Percentiles rank a stretch among this genome's conserved stretches.
Conservation (phyloP, 1,284 basidiomycete species). For the Puccinia novopanici region DNA sequence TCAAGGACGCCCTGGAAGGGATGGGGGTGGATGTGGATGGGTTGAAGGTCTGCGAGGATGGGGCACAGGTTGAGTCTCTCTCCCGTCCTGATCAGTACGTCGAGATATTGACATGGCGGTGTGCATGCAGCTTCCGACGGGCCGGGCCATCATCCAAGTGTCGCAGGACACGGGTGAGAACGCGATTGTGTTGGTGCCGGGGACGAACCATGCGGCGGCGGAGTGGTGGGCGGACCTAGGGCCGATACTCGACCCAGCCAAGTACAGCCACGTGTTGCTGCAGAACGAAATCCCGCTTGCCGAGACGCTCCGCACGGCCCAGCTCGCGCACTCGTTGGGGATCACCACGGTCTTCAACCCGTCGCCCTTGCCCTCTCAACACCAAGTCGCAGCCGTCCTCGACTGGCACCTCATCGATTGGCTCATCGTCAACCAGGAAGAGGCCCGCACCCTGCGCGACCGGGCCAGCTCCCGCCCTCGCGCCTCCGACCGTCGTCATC, state of each 20-base stretch:
- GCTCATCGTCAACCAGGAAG: slow-evolving; percentile 46
- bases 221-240: slow-evolving; percentile 22
- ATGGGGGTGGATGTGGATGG: slow-evolving; percentile 28
- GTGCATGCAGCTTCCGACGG: slow-evolving; percentile 20
- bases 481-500: not conserved
- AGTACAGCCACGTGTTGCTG: slow-evolving; percentile 31
- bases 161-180: slow-evolving; percentile 25
- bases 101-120: no score
- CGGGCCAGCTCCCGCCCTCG: not conserved
- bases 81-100: not conserved
- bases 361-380: slow-evolving; percentile 12
- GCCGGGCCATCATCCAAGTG: slow-evolving; percentile 46
- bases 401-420: slow-evolving; percentile 32
- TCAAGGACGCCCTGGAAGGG: slow-evolving; percentile 9
- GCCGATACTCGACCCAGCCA: not conserved
- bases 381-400: slow-evolving; percentile 8
- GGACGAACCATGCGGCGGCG: slow-evolving; percentile 21
- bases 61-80: not conserved
- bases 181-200: slow-evolving; percentile 26
- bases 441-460: slow-evolving; percentile 8
- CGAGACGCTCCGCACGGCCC: slow-evolving; percentile 4
- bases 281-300: slow-evolving; percentile 48
- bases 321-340: slow-evolving; percentile 4
- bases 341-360: slow-evolving; percentile 43
- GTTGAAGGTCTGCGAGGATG: slow-evolving; percentile 20